These are phyloP conservation scores for Raphanus hybrid DNA, from an alignment of 441 rosid species.

Conservation along the genomic window DNA sequence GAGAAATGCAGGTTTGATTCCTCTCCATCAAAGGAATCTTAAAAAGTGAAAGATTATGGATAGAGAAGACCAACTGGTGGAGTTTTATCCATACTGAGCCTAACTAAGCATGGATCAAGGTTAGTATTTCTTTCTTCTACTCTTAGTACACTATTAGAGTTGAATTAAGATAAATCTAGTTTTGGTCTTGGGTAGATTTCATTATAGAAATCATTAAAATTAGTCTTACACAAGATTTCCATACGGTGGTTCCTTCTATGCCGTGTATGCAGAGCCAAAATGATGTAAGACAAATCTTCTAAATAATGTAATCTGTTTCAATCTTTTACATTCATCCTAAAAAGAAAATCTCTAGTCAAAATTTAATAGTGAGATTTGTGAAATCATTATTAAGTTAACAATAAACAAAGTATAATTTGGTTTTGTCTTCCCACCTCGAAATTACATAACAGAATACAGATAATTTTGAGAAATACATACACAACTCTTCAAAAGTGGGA, in stretches of 20 bases:
- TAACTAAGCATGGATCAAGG: neutral
- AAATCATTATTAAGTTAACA: neutral
- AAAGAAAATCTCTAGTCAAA: neutral
- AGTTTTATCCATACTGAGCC: neutral
- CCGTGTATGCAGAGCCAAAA: no score
- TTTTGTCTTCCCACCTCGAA: constrained; percentile 7
- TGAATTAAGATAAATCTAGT: neutral
- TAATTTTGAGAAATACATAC: constrained; percentile 7
- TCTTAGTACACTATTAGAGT: no score
- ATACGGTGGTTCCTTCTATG: no score
- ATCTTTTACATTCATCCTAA: neutral
- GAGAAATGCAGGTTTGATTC: neutral
- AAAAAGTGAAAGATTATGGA: neutral
- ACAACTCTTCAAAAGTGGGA: constrained; percentile 14
- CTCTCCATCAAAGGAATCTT: neutral
- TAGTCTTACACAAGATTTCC: no score
- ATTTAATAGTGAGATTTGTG: neutral
- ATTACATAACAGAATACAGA: constrained; percentile 7
- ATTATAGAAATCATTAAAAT: no score
- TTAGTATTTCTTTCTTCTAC: neutral
- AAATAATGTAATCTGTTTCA: neutral
- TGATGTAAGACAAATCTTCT: no score
- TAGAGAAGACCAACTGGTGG: neutral
- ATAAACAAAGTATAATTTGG: constrained; percentile 19
- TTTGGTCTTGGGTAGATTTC: no score